These are phyloP conservation scores for Fusarium proliferatum DNA, from an alignment of 2,329 filamentous ascomycete genomes.

Conservation along the genomic window DNA sequence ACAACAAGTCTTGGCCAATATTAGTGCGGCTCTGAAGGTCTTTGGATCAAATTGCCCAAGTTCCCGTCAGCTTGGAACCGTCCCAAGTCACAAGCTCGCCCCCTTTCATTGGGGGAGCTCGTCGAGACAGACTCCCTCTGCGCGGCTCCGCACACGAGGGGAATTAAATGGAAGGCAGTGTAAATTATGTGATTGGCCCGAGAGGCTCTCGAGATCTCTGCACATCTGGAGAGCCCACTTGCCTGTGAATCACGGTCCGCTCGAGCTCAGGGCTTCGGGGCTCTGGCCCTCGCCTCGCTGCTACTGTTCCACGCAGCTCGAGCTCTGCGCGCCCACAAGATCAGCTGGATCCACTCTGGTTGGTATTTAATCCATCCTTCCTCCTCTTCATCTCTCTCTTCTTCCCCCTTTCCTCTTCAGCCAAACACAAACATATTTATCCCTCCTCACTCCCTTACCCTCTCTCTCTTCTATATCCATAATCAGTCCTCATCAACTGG, in stretches of 20 bases:
- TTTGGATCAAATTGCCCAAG: neutral
- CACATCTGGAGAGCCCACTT: neutral
- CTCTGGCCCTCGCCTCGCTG: neutral
- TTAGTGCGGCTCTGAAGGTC: rapidly evolving
- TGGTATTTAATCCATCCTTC: neutral
- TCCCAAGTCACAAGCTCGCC: neutral
- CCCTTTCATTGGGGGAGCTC: neutral
- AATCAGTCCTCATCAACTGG: neutral
- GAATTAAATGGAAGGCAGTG: neutral
- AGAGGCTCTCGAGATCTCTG: neutral
- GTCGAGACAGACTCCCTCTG: neutral
- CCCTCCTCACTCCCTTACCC: neutral
- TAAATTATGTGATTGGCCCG: neutral
- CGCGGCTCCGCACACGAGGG: neutral
- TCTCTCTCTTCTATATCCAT: neutral
- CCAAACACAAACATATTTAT: neutral
- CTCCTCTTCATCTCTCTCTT: neutral
- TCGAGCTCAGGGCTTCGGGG: neutral
- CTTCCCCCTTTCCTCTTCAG: neutral
- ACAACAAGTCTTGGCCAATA: rapidly evolving
- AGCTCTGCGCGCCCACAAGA: neutral
- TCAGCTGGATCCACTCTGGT: neutral
- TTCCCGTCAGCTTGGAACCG: neutral
- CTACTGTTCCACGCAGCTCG: neutral
- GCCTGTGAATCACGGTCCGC: neutral